A percentile compares a stretch with the other conserved stretches of the same genome.
Conservation (phyloP, 2,329 filamentous ascomycete species). For the Hirsutella rhossiliensis region DNA sequence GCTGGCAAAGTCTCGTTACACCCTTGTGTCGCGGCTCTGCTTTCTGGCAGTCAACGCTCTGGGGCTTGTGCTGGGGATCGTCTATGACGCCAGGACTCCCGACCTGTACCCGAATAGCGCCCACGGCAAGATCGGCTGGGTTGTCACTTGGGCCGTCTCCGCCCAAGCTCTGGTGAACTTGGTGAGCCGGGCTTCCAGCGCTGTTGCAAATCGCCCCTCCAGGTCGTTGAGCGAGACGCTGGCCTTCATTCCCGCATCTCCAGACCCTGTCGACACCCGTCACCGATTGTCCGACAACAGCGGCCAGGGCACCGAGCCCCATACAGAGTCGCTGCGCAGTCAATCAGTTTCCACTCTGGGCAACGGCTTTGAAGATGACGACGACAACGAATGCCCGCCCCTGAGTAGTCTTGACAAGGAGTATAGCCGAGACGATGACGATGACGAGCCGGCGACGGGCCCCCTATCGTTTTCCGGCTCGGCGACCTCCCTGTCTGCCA, state of each 20-base stretch:
- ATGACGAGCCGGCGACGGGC: conserved; percentile 20
- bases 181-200: conserved; percentile 43
- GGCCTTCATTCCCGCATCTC: conserved; percentile 51
- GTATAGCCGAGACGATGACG: conserved; percentile 35
- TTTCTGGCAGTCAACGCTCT: conserved; percentile 54
- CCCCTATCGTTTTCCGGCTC: conserved; percentile 4
- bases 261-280: conserved; percentile 27
- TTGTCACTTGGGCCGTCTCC: conserved; percentile 58
- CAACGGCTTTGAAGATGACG: conserved; percentile 6
- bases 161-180: conserved; percentile 60
- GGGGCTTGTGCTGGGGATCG: conserved; percentile 50
- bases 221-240: conserved; percentile 31
- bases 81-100: conserved; percentile 73
- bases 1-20: conserved; percentile 64
- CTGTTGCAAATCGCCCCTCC: neutral
- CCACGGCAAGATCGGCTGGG: conserved; percentile 85
- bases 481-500: neutral
- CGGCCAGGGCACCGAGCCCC: conserved; percentile 61
- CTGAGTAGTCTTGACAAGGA: conserved; percentile 29
- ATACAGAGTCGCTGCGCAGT: conserved; percentile 54
- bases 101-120: conserved; percentile 79
- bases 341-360: conserved; percentile 47
- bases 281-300: conserved; percentile 59
- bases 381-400: conserved; percentile 31
- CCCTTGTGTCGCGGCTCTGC: conserved; percentile 53